Evolutionary conservation across 2,329 filamentous ascomycete genomes (phyloP).

Genomic region (Sporothrix sp.): DNA sequence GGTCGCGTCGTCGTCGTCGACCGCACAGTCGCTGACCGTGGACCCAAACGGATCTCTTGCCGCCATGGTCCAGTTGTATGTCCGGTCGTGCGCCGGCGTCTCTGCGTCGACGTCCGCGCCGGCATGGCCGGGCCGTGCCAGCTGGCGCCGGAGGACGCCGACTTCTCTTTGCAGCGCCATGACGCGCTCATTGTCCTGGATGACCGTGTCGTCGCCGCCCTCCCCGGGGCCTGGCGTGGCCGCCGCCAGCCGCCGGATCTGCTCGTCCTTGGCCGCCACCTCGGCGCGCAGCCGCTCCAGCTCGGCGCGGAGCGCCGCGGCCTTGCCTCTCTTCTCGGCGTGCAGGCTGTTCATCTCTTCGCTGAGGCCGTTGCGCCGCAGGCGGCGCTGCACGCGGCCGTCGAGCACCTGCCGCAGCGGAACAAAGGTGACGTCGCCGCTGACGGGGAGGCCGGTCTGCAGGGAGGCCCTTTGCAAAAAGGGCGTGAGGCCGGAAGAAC

Average conservation of each 20-base stretch:
- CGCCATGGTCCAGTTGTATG: slow-evolving; percentile 42
- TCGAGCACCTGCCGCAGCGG: slow-evolving; percentile 46
- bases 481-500: slow-evolving; percentile 47
- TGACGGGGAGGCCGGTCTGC: slow-evolving; percentile 20
- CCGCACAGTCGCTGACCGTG: neutral
- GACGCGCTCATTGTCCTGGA: slow-evolving; percentile 36
- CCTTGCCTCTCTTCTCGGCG: slow-evolving; percentile 33
- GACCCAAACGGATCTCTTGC: slow-evolving; percentile 38
- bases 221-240: neutral
- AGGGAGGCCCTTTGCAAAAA: slow-evolving; percentile 45
- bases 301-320: slow-evolving; percentile 34
- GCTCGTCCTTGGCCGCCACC: slow-evolving; percentile 40
- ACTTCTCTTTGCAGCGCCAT: slow-evolving; percentile 30
- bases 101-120: slow-evolving; percentile 10
- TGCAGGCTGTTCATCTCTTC: slow-evolving; percentile 48
- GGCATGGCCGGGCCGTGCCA: slow-evolving; percentile 20
- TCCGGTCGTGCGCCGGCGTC: slow-evolving; percentile 18
- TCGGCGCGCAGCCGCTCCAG: slow-evolving; percentile 39
- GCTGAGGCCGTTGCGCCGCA: slow-evolving; percentile 46
- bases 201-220: slow-evolving; percentile 33
- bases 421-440: slow-evolving; percentile 35
- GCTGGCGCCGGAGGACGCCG: slow-evolving; percentile 23
- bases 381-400: slow-evolving; percentile 46
- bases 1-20: slow-evolving; percentile 35
- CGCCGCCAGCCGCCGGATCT: slow-evolving; percentile 31